Conservation (phyloP, 371 early-diverging fungal species). For the Sporodiniella umbellata region DNA sequence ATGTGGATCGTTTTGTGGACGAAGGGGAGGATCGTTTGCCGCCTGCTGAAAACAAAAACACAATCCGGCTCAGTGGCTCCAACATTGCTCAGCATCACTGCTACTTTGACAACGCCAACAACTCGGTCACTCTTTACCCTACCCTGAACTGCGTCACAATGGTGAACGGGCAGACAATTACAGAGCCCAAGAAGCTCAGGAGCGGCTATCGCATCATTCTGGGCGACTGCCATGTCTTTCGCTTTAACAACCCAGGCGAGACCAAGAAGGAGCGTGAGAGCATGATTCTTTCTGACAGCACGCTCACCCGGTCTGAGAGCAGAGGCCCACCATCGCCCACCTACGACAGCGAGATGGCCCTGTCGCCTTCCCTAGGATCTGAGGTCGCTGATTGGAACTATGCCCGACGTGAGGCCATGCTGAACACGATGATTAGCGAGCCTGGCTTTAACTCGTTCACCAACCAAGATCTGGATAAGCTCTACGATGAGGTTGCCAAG, state of each 20-base stretch:
- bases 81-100: constrained; percentile 75
- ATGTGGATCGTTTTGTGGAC: constrained; percentile 57
- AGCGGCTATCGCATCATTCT: constrained; percentile 83
- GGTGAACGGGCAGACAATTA: constrained; percentile 76
- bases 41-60: constrained; percentile 36
- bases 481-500: constrained; percentile 57
- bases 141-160: constrained; percentile 56
- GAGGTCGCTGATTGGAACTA: constrained; percentile 77
- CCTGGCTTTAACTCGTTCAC: constrained; percentile 45
- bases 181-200: constrained; percentile 54
- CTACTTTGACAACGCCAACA: constrained; percentile 65
- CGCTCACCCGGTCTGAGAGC: background rate
- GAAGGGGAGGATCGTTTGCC: constrained; percentile 23
- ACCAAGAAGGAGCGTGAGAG: constrained; percentile 68
- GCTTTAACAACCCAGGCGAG: constrained; percentile 87
- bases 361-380: constrained; percentile 37
- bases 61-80: constrained; percentile 72
- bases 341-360: constrained; percentile 45
- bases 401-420: constrained; percentile 69
- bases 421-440: constrained; percentile 44
- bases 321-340: constrained; percentile 41
- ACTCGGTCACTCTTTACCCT: constrained; percentile 65
- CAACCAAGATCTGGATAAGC: constrained; percentile 58
- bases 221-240: constrained; percentile 78
- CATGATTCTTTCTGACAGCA: background rate